Percentiles rank a stretch among this genome's conserved stretches.
phyloP scores from a whole-genome alignment of 495 filamentous ascomycete genomes.

The Endocarpon pusillum region DNA sequence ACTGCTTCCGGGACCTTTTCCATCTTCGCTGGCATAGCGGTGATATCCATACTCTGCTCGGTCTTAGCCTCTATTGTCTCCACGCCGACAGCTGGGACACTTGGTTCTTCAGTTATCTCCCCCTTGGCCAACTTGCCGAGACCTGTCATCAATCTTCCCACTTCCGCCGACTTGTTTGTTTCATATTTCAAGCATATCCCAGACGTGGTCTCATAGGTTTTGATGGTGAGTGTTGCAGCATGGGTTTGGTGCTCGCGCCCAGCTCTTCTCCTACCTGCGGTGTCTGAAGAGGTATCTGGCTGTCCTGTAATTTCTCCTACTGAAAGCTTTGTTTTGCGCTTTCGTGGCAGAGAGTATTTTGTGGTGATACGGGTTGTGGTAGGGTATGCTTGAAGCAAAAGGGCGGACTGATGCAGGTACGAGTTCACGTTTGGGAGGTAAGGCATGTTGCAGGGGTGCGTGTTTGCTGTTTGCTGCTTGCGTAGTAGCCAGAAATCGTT shows the following conservation, averaged over 20 bases:
- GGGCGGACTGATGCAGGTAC: slow-evolving; percentile 1
- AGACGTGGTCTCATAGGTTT: slow-evolving; percentile 72
- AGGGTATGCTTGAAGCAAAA: slow-evolving; percentile 1
- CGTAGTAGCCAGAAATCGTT: no score
- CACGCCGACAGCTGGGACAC: slow-evolving; percentile 13
- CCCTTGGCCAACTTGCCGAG: slow-evolving; percentile 48
- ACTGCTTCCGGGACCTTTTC: slow-evolving; percentile 7
- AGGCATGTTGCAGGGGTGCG: not conserved
- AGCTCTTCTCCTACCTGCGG: no score
- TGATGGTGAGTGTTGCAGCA: slow-evolving; percentile 57
- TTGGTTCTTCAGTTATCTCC: slow-evolving; percentile 12
- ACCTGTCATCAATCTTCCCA: slow-evolving; percentile 58
- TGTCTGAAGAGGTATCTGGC: no score
- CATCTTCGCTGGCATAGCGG: slow-evolving; percentile 6
- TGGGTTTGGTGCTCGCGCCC: slow-evolving; percentile 6
- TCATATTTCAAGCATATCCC: slow-evolving; percentile 78
- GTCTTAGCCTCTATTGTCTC: slow-evolving; percentile 23
- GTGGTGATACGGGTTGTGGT: slow-evolving; percentile 1
- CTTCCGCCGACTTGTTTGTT: slow-evolving; percentile 82
- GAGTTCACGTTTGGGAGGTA: slow-evolving; percentile 1
- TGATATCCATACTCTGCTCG: slow-evolving; percentile 2
- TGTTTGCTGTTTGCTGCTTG: no score
- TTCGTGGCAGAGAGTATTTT: not conserved
- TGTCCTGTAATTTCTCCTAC: not conserved
- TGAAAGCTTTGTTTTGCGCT: not conserved